These are phyloP conservation scores for Centella asiatica DNA, from an alignment of 129 eudicot genomes.

Conservation along the genomic window DNA sequence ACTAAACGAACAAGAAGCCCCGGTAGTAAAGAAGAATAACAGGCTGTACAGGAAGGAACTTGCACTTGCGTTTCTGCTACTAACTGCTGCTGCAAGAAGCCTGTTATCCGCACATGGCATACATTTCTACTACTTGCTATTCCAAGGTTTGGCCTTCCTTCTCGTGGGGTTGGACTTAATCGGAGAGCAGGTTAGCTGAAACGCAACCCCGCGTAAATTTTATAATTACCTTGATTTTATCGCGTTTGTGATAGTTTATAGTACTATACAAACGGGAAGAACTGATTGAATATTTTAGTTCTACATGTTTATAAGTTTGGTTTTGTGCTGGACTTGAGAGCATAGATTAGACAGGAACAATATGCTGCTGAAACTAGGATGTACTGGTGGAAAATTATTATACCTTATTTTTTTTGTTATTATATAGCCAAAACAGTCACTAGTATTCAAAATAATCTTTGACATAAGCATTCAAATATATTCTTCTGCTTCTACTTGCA, in stretches of 20 bases:
- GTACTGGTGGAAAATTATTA: not conserved
- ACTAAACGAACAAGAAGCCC: slow-evolving; percentile 41
- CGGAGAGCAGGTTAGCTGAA: slow-evolving; percentile 63
- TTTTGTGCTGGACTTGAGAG: slow-evolving; percentile 3
- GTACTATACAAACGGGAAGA: not conserved
- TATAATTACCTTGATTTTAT: not conserved
- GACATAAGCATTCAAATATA: not conserved
- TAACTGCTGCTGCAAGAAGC: slow-evolving; percentile 86
- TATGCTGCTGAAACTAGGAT: slow-evolving; percentile 1
- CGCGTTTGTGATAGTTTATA: not conserved
- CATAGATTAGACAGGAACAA: slow-evolving; percentile 3
- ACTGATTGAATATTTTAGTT: slow-evolving; percentile 1
- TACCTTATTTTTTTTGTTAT: slow-evolving; percentile 3
- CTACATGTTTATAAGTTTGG: slow-evolving; percentile 6
- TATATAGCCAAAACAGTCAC: not conserved
- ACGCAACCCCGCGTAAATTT: not conserved
- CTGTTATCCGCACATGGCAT: slow-evolving; percentile 80
- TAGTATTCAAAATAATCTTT: not conserved
- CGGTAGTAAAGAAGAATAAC: slow-evolving; percentile 40
- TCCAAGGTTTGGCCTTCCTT: slow-evolving; percentile 82
- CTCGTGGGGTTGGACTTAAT: slow-evolving; percentile 78
- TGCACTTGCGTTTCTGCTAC: slow-evolving; percentile 66
- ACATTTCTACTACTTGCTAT: slow-evolving; percentile 81
- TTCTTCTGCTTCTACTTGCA: not conserved
- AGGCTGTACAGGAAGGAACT: slow-evolving; percentile 65